Evolutionary conservation across 441 rosid genomes (phyloP), one percentile per base, ranked within the genome.

Genomic region (Gossypium lobatum): DNA sequence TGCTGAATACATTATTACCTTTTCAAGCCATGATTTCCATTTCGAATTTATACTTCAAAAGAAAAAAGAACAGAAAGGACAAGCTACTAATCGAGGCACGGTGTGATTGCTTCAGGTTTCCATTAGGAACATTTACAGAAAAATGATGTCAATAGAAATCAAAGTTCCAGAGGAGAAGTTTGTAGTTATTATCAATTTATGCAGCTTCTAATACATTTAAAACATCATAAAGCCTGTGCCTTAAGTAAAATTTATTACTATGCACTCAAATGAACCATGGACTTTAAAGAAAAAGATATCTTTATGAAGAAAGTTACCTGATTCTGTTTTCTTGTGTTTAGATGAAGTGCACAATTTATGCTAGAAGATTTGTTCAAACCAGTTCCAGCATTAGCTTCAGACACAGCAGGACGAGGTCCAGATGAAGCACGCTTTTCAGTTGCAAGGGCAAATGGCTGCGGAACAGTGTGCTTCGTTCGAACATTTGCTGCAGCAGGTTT

Each of bases 391-490:
- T 76, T 85, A 60, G 79, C 31, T 76, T 86, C 89, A 59, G 78
- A 61, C 1, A 78, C 82, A 78, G 83, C 76, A 54, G 83, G 91
- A 55, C 93, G 93, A 59, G 79, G 67, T 34, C 84, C 92, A 73
- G 80, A 84, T 62, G 94, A 87, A 76, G 98, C 98, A 80, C 96
- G 97, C 82, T 84, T 91, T 81, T 85, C 96, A 71, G 99, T 93
- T 68, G 94, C 99, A 21, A 95, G 83, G 61, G 94, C 82, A 84
- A 95, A 95, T 53, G 97, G 99, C 67, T 85, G 94, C 11, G 99
- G 98, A 85, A 95, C 89, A 0, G 98, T 95, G 83, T 74, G 91
- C 75, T 87, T 95, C 62, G 80, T 80, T 83, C 86, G 88, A 70
- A 78, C 80, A 80, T 73, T 76, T 77, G 77, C 84, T 13, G 80